phyloP scores from a whole-genome alignment of 2,329 filamentous ascomycete genomes.

The Nectriaceae sp. region DNA sequence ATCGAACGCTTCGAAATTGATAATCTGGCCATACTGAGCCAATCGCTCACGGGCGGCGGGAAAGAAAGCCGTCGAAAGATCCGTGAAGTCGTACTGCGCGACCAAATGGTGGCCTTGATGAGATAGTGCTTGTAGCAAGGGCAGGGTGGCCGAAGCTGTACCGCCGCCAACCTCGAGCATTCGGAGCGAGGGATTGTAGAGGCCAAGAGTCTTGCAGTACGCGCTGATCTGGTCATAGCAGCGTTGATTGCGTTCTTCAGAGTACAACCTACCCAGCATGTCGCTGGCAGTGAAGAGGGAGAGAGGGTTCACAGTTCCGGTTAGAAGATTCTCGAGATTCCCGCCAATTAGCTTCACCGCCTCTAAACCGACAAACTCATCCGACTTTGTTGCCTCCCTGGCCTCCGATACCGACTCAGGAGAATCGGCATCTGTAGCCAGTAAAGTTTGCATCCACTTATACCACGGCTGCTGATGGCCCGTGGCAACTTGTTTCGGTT shows the following conservation, averaged over 20 bases:
- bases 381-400: background rate
- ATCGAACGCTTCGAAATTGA: background rate
- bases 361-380: background rate
- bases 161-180: background rate
- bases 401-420: conserved; percentile 2
- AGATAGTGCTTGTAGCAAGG: background rate
- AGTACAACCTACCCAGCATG: conserved; percentile 6
- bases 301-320: conserved; percentile 2
- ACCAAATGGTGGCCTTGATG: background rate
- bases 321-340: conserved; percentile 4
- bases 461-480: conserved; percentile 9
- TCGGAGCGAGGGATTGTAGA: background rate
- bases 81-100: conserved; percentile 1
- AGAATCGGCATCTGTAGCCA: conserved; percentile 3
- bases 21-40: background rate
- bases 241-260: conserved; percentile 7
- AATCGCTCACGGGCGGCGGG: background rate
- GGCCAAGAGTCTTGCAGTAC: background rate
- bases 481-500: background rate
- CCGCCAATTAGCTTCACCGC: conserved; percentile 4
- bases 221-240: conserved; percentile 4
- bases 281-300: conserved; percentile 3
- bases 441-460: conserved; percentile 8
- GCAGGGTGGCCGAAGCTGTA: background rate
- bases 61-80: background rate